Percentiles rank a stretch among this genome's conserved stretches.
Conservation (phyloP, 2,329 filamentous ascomycete species). For the Fusarium scirpi region DNA sequence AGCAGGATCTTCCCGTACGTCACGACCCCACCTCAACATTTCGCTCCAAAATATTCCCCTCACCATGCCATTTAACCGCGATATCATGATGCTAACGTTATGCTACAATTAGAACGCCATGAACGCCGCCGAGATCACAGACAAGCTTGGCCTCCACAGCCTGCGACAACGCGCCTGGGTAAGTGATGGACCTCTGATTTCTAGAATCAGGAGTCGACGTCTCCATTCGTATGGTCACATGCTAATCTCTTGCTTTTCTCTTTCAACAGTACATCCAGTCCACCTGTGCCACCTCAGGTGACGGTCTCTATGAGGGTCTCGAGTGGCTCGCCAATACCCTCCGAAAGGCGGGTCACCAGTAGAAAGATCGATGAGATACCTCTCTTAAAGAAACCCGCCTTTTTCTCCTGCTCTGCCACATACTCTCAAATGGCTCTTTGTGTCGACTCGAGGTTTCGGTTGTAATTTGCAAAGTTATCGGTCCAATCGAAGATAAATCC, state of each 20-base stretch:
- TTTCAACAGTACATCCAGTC: slow-evolving; percentile 94
- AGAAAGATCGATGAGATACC: slow-evolving; percentile 57
- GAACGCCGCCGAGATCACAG: slow-evolving; percentile 99
- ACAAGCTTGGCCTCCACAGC: slow-evolving; percentile 99
- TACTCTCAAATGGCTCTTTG: slow-evolving; percentile 57
- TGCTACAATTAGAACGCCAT: slow-evolving; percentile 83
- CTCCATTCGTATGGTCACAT: slow-evolving; percentile 15
- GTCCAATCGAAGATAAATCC: slow-evolving; percentile 67
- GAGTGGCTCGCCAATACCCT: slow-evolving; percentile 90
- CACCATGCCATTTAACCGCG: slow-evolving; percentile 8
- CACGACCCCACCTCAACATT: slow-evolving; percentile 36
- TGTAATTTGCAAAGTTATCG: slow-evolving; percentile 69
- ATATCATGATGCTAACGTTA: slow-evolving; percentile 34
- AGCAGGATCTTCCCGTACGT: slow-evolving; percentile 98
- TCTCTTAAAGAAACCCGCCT: slow-evolving; percentile 49
- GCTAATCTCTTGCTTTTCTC: slow-evolving; percentile 39
- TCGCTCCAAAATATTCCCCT: slow-evolving; percentile 17
- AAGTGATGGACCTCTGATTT: slow-evolving; percentile 60
- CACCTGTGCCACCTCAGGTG: slow-evolving; percentile 97
- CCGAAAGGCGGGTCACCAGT: slow-evolving; percentile 78
- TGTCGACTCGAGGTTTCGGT: slow-evolving; percentile 63
- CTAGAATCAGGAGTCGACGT: neutral
- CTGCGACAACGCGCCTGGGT: slow-evolving; percentile 99
- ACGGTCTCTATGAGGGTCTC: slow-evolving; percentile 99
- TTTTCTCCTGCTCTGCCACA: slow-evolving; percentile 56